Percentiles rank a stretch among this genome's conserved stretches.
These are phyloP conservation scores for Starmera caribaea DNA, from an alignment of 805 yeast genomes.

Conservation along the genomic window DNA sequence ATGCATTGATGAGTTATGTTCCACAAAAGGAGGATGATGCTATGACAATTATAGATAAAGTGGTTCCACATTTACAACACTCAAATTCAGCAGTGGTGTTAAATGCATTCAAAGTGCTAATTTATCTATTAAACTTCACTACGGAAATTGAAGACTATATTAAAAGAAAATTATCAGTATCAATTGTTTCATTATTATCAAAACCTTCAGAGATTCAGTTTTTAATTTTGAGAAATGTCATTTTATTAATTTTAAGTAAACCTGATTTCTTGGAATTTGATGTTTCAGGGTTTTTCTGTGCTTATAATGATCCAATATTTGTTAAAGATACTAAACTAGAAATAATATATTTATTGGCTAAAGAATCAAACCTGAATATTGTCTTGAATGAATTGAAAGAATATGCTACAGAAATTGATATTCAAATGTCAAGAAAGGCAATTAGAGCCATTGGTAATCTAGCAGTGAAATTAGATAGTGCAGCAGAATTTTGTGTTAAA, in stretches of 20 bases:
- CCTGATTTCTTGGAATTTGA: conserved; percentile 53
- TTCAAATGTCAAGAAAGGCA: conserved; percentile 79
- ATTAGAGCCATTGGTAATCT: conserved; percentile 84
- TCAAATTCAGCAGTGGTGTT: conserved; percentile 74
- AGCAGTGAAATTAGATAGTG: conserved; percentile 62
- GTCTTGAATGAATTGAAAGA: conserved; percentile 73
- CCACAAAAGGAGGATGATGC: conserved; percentile 69
- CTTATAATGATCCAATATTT: conserved; percentile 77
- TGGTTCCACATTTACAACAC: conserved; percentile 67
- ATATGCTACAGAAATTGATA: conserved; percentile 81
- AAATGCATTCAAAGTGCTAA: conserved; percentile 62
- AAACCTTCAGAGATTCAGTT: conserved; percentile 82
- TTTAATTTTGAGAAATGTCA: conserved; percentile 70
- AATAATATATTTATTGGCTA: conserved; percentile 71
- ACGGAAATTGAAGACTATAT: conserved; percentile 43
- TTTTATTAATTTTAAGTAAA: conserved; percentile 58
- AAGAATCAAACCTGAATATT: conserved; percentile 44
- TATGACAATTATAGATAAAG: conserved; percentile 47
- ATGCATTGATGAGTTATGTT: conserved; percentile 54
- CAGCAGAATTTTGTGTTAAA: conserved; percentile 56
- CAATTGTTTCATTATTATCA: conserved; percentile 57
- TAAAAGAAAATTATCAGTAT: conserved; percentile 55
- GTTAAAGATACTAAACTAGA: conserved; percentile 87
- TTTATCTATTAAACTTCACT: conserved; percentile 68
- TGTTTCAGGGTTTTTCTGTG: conserved; percentile 74